Conservation (phyloP, 305 asterid genomes). For the Caryopteris hybrid region DNA sequence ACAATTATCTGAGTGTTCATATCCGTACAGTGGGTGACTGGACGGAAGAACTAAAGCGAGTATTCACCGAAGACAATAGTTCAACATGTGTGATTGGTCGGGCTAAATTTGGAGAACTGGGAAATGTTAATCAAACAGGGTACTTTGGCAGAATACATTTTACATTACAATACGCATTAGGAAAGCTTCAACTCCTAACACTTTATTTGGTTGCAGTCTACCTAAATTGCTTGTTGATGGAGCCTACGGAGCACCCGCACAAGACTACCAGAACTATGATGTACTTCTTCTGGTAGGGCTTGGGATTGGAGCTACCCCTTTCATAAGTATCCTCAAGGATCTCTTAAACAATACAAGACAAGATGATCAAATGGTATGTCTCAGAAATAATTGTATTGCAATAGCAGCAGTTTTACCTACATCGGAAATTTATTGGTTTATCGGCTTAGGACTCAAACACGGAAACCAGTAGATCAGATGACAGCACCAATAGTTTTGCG, state of each 20-base stretch:
- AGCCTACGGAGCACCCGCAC: constrained; percentile 97
- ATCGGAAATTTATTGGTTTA: neutral
- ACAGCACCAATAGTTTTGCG: constrained; percentile 65
- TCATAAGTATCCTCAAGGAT: constrained; percentile 84
- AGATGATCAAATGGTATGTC: constrained; percentile 56
- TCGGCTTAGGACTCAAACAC: constrained; percentile 61
- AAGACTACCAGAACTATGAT: constrained; percentile 77
- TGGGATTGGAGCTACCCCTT: constrained; percentile 93
- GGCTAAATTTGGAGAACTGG: constrained; percentile 57
- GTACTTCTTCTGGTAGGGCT: constrained; percentile 84
- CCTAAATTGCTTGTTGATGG: constrained; percentile 83
- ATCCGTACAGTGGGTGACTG: constrained; percentile 89
- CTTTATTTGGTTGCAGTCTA: constrained; percentile 35
- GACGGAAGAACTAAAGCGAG: constrained; percentile 80
- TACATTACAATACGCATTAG: too few relatives aligned
- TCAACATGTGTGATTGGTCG: constrained; percentile 58
- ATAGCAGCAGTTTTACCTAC: too few relatives aligned
- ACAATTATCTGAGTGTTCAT: constrained; percentile 78
- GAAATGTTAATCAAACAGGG: constrained; percentile 61
- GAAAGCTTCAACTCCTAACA: too few relatives aligned
- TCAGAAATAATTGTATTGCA: neutral
- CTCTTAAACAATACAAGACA: constrained; percentile 63
- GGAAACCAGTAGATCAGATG: constrained; percentile 64
- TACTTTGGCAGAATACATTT: constrained; percentile 60
- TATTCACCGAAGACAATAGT: constrained; percentile 59